Percentiles rank a stretch among this genome's conserved stretches.
Conservation (phyloP, 2,329 filamentous ascomycete species). For the Fragosphaeria purpurea region DNA sequence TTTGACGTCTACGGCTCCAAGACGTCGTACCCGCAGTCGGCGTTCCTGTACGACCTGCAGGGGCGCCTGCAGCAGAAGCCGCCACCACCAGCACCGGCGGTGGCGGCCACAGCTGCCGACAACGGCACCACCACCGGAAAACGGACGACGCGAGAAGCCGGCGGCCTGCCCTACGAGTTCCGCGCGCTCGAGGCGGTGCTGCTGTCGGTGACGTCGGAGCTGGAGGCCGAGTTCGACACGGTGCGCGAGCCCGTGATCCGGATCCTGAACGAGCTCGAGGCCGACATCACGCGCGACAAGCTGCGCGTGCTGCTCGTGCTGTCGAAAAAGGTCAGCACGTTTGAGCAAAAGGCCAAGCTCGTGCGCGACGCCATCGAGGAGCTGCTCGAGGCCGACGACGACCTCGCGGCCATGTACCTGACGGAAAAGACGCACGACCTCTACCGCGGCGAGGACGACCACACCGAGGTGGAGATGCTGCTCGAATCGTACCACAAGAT, state of each 20-base stretch:
- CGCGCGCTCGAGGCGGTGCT: slow-evolving; percentile 90
- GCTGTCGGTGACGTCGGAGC: slow-evolving; percentile 81
- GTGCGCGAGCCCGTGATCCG: slow-evolving; percentile 86
- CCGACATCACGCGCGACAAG: slow-evolving; percentile 94
- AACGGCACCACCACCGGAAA: no score
- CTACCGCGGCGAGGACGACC: slow-evolving; percentile 67
- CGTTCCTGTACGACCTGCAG: slow-evolving; percentile 96
- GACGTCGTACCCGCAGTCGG: slow-evolving; percentile 87
- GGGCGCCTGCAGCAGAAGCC: slow-evolving; percentile 82
- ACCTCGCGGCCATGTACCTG: slow-evolving; percentile 88
- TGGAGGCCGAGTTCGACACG: slow-evolving; percentile 90
- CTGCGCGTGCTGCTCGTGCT: slow-evolving; percentile 82
- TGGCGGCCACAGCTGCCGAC: background rate
- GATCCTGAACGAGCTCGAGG: slow-evolving; percentile 81
- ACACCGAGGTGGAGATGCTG: slow-evolving; percentile 94
- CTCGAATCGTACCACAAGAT: slow-evolving; percentile 97
- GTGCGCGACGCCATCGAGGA: slow-evolving; percentile 94
- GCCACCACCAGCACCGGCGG: no score
- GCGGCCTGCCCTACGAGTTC: slow-evolving; percentile 81
- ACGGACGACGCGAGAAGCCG: no score
- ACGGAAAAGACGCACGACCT: slow-evolving; percentile 75
- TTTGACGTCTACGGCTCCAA: slow-evolving; percentile 95
- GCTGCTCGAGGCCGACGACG: slow-evolving; percentile 89
- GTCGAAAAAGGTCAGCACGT: slow-evolving; percentile 90
- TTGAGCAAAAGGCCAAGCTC: slow-evolving; percentile 91